Evolutionary conservation across 148 eudicot genomes (phyloP), one percentile per base, ranked within the genome.

Genomic region (Diospyros lotus): DNA sequence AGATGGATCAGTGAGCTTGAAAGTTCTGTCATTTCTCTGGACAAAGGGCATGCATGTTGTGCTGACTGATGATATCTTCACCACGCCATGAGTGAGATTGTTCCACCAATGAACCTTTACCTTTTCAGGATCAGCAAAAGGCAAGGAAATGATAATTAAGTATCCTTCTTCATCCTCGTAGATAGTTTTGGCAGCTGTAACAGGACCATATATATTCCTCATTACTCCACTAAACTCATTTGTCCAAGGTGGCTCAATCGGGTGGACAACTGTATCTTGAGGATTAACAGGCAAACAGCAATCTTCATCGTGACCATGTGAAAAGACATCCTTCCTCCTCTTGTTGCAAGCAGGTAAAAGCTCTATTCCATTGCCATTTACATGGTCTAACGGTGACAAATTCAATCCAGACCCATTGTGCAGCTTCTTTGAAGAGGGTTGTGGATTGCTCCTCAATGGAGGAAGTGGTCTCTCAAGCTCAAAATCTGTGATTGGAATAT

Each of bases 21-120:
- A 89, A 4, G 86, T 83, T 70, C 93, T 80, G n/a, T 77, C 86
- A 53, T 86, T 83, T 73, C 93, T 87, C 82, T 83, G 88, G 38
- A 89, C 65, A 45, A 84, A 86, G 1, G 93, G 89, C 68, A 78
- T 69, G 75, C 90, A 84, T 4, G 88, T 88, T 58, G 84, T 91
- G 83, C 96, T 89, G 46, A 80, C 83, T 13, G 89, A 85, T 5
- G 96, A 79, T 38, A 91, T 84, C 66, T 91, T 91, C 54, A 91
- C 89, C 50, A 87, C 81, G 38, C 96, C 93, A 64, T 89, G 96
- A 45, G 88, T 80, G 15, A 78, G 71, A 56, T 86, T 82, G 76
- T 91, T 91, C 91, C 88, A 87, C 96, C 96, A 91, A 55, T 88
- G 87, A 63, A 91, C 96, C 78, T 81, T 91, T 50, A 91, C 93